Evolutionary conservation across 1,139 yeast genomes (phyloP), one percentile per base, ranked within the genome.

Genomic region (Yamadazyma atmosphaerica): DNA sequence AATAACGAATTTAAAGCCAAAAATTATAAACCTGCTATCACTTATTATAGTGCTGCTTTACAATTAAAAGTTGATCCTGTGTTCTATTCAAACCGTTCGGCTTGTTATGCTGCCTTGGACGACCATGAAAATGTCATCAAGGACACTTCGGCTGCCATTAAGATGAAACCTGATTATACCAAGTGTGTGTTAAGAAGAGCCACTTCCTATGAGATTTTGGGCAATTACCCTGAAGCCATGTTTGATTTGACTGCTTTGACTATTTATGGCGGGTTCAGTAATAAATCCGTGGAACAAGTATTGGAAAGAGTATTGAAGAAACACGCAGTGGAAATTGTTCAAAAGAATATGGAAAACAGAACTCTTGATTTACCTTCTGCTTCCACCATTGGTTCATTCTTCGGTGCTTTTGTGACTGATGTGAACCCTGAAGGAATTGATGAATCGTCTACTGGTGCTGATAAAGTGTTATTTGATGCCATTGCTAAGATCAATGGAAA

Each of bases 71-170:
- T 73, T 47, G 97, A 92, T 61, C 90, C 97, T 12, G 86, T 90
- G 32, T 92, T 79, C 66, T 90, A 84, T 68, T 88, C 97, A 45
- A 90, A 90, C 71, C 79, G 96, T 65, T 89, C 97, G 18, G 98
- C 98, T 14, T 92, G 97, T 67, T 87, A 86, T 65, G 86, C 89
- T 40, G 87, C 95, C 14, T 72, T 86, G 50, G 79, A 81, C 44
- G 79, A 89, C 48, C 82, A 79, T 57, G 87, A 86, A 52, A 83
- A 87, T 56, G 96, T 89, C 33, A 77, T 94, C 49, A 86, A 81
- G 51, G 96, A 88, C 61, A 84, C 96, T 42, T 80, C 96, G 22
- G 79, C 75, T 47, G 98, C 98, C 28, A 76, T 94, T 53, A 77
- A 80, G 50, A 66, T 90, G 55, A 86, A 89, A 61, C 96, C 95